A percentile compares a stretch with the other conserved stretches of the same genome.
These are phyloP conservation scores for Trichoderma arundinaceum DNA, from an alignment of 2,329 filamentous ascomycete genomes.

Conservation along the genomic window DNA sequence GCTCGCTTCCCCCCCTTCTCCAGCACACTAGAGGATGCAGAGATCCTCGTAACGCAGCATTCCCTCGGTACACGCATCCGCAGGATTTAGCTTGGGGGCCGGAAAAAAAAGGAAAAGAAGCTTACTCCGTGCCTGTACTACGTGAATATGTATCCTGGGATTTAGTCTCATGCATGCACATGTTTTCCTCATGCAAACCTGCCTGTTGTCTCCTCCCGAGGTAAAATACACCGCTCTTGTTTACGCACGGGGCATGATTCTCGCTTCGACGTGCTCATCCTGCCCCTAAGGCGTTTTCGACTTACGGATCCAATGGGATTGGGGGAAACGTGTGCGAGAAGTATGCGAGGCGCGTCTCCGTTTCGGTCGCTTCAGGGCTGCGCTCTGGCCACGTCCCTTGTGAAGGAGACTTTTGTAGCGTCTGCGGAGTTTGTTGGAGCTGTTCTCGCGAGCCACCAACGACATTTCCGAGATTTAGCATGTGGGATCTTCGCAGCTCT, in stretches of 20 bases:
- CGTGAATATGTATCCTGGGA: not conserved
- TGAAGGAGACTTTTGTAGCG: not conserved
- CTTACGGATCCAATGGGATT: not conserved
- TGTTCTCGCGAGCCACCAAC: too few species aligned
- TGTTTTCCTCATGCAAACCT: not conserved
- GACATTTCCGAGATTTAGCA: too few species aligned
- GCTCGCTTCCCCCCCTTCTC: too few species aligned
- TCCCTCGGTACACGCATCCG: not conserved
- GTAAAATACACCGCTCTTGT: too few species aligned
- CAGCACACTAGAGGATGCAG: not conserved
- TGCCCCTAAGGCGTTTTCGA: not conserved
- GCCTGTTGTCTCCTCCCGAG: too few species aligned
- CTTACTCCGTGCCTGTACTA: too few species aligned
- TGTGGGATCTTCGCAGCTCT: too few species aligned
- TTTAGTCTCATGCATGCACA: not conserved
- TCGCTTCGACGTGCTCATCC: not conserved
- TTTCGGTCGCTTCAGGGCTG: not conserved
- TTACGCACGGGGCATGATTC: too few species aligned
- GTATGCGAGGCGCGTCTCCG: not conserved
- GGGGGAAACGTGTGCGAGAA: slow-evolving; percentile 2
- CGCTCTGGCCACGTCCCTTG: not conserved
- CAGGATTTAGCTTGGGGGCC: not conserved
- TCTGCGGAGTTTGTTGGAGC: too few species aligned
- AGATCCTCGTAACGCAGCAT: not conserved
- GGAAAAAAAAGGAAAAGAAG: not conserved